Evolutionary conservation across 2,329 filamentous ascomycete species (phyloP), one percentile per base, ranked within the genome.

Genomic region (Leptographium radiaticola): DNA sequence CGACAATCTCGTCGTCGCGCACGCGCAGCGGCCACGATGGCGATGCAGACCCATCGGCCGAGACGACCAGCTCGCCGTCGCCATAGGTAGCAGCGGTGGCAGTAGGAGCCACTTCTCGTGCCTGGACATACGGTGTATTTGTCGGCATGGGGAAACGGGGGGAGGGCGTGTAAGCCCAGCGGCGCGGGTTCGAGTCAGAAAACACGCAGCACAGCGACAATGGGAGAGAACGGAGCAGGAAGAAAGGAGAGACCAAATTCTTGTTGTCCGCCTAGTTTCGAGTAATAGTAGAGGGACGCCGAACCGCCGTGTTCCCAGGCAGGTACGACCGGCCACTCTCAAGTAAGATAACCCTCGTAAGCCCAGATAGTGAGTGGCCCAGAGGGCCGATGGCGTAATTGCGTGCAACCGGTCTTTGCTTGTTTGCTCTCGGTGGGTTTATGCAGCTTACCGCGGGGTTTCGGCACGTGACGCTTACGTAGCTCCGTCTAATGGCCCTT

Each of bases 401-500:
- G n/a, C n/a, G 36, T 39, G 15, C 34, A 8, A 33, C 47, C 10
- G n/a, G 42, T 16, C 18, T 15, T 25, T n/a, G 20, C 42, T 44
- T 13, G 42, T 9, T 9, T 25, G 25, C 8, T 25, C 11, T 25
- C 9, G n/a, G n/a, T n/a, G n/a, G n/a, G n/a, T n/a, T n/a, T n/a
- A n/a, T n/a, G 34, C 34, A 36, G 34, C 34, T 36, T 36, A 10
- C 34, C 34, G 34, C 34, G 34, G 34, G 34, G 34, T 36, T 7
- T 34, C 34, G 9, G 34, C 34, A 36, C 34, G 34, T 36, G 34
- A 36, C 34, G 34, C 34, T 9, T 36, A 36, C 34, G 12, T 36
- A 36, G 9, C 9, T 36, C 34, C 34, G 9, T 10, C 34, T 44
- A 91, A 74, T 68, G 67, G n/a, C 71, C 72, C 59, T 67, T 74